phyloP scores from a whole-genome alignment of 352 stramenopile genomes.

The Salisapilia sapeloensis region DNA sequence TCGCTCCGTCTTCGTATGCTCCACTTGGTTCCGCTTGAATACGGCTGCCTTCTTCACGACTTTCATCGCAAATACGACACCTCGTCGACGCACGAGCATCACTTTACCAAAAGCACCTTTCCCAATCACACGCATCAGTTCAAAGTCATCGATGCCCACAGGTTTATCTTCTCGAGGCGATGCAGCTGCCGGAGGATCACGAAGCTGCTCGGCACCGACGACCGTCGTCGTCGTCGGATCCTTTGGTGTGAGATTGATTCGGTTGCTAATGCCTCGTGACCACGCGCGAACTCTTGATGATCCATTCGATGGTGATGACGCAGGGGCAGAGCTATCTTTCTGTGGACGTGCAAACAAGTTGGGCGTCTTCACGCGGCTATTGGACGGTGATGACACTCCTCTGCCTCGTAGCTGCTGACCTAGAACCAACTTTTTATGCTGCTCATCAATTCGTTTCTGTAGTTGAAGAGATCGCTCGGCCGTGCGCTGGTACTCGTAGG shows the following conservation, averaged over 20 bases:
- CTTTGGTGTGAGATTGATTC: too few relatives aligned
- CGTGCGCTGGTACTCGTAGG: slow-evolving; percentile 58
- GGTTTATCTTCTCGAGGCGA: slow-evolving; percentile 20
- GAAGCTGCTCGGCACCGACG: slow-evolving; percentile 4
- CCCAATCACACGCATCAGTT: slow-evolving; percentile 94
- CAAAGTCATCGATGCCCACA: slow-evolving; percentile 88
- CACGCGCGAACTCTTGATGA: too few relatives aligned
- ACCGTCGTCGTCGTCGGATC: background rate
- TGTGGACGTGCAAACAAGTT: background rate
- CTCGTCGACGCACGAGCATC: slow-evolving; percentile 49
- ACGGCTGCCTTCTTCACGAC: slow-evolving; percentile 83
- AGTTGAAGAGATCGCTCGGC: slow-evolving; percentile 28
- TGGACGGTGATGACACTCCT: background rate
- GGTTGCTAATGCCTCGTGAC: too few relatives aligned
- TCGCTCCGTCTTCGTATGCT: slow-evolving; percentile 85
- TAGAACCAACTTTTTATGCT: too few relatives aligned
- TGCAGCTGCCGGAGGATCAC: slow-evolving; percentile 8
- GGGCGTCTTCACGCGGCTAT: background rate
- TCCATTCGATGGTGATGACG: background rate
- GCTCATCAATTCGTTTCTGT: slow-evolving; percentile 21
- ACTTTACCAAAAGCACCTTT: slow-evolving; percentile 95
- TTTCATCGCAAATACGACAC: slow-evolving; percentile 54
- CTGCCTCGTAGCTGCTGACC: slow-evolving; percentile 1
- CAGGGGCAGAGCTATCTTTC: too few relatives aligned
- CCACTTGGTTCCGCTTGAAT: slow-evolving; percentile 79